phyloP scores from a whole-genome alignment of 176 grass and related monocot species.

The Aegilops tauschii region DNA sequence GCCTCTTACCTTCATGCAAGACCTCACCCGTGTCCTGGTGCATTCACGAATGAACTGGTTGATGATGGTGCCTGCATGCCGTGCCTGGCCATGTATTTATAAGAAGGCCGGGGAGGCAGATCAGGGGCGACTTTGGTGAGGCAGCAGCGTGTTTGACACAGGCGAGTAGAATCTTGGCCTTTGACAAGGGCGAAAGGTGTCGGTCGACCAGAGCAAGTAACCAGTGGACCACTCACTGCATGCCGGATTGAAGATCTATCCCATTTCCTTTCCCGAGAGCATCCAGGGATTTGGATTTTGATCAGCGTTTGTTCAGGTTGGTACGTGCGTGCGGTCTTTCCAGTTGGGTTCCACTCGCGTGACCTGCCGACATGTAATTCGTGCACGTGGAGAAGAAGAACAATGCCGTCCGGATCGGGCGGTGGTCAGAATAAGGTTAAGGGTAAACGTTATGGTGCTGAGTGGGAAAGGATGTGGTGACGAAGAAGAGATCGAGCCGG shows the following conservation, averaged over 20 bases:
- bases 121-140: not conserved
- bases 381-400: slow-evolving; percentile 29
- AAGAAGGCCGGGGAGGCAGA: not conserved
- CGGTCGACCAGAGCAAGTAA: not conserved
- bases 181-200: slow-evolving; percentile 18
- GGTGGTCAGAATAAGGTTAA: not conserved
- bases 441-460: too few species aligned
- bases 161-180: not conserved
- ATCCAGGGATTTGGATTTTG: slow-evolving; percentile 40
- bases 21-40: too few species aligned
- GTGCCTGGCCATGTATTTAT: not conserved
- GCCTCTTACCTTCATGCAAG: not conserved
- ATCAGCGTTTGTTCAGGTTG: not conserved
- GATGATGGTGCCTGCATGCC: not conserved
- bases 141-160: not conserved
- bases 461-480: not conserved
- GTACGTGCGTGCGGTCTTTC: not conserved
- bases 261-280: slow-evolving; percentile 24
- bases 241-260: not conserved
- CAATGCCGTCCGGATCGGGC: not conserved
- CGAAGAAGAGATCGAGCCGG: not conserved
- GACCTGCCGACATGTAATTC: slow-evolving; percentile 16
- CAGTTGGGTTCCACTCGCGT: not conserved
- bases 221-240: too few species aligned
- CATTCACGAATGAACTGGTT: too few species aligned